Base-by-base conservation (phyloP, 768 basidiomycete species). In the Collybia sp. region DNA sequence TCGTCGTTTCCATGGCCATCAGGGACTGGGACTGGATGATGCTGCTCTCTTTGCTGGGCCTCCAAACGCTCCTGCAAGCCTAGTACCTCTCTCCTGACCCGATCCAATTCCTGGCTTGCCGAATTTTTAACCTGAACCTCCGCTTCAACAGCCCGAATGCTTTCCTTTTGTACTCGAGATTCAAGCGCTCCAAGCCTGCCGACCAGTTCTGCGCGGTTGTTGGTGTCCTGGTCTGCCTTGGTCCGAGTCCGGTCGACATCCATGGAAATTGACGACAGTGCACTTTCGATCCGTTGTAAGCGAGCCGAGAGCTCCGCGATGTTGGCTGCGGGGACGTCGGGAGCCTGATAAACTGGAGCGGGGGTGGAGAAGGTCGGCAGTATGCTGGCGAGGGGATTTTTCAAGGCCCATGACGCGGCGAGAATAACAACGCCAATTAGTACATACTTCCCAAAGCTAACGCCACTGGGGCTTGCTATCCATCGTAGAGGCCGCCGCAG, bases 241-340 rank as follows among this genome's bases (percentile, higher is more conserved):
- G 64, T 56, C 43, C 74, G 72, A 4, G 68, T 65, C 38, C 72
- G 73, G 48, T 85, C 75, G 10, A 69, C 63, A 40, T 85, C 82
- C 12, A 68, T 52, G 3, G 82, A 77, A 12, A 92, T 66, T 6
- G 75, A 71, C 12, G 81, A 79, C 12, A 89, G 65, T 1, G 75
- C 80, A 18, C 64, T 71, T 61, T 91, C 88, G 34, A 91, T 73
- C 31, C 68, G 68, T 48, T 76, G 74, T 11, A 92, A 62, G 8
- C 88, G 79, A 6, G 70, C 68, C 2, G 80, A 70, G 17, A 91
- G 66, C 45, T 88, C 88, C 3, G 76, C 73, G 15, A 89, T 66
- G 58, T 88, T 76, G n/a, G 74, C 70, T 1, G 80, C 77, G 1
- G 86, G 85, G 8, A 68, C 59, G 9, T 77, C 75, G 0, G 86